These are phyloP conservation scores for Epichloe bromicola DNA, from an alignment of 2,329 filamentous ascomycete genomes.

Conservation along the genomic window DNA sequence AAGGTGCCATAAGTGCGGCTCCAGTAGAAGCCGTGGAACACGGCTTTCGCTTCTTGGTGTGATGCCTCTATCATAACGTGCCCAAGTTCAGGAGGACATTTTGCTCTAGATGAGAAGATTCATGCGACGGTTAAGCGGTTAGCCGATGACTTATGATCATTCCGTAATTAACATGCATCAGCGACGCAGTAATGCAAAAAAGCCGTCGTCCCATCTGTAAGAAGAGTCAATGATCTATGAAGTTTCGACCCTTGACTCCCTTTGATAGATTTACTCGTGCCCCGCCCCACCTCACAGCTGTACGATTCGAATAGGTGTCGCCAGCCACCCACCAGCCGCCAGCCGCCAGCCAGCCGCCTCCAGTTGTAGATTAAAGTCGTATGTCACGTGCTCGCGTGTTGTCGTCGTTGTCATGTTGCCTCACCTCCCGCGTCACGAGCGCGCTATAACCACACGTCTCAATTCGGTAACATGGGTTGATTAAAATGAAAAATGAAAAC, in stretches of 20 bases:
- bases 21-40: constrained; percentile 42
- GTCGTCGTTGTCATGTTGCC: too few species aligned
- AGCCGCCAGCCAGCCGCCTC: background rate
- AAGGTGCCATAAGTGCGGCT: constrained; percentile 40
- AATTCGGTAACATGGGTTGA: background rate
- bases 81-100: background rate
- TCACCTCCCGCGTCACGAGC: background rate
- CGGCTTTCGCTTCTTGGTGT: constrained; percentile 55
- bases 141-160: background rate
- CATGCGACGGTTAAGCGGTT: background rate
- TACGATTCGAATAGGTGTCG: too few species aligned
- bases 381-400: constrained; percentile 2
- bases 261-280: too few species aligned
- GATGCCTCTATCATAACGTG: background rate
- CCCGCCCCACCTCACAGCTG: too few species aligned
- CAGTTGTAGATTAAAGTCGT: too few species aligned
- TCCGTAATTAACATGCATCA: too few species aligned
- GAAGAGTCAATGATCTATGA: background rate
- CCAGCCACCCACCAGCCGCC: too few species aligned
- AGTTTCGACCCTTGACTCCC: too few species aligned
- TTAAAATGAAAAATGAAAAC: constrained; percentile 4
- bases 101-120: background rate
- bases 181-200: background rate
- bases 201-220: background rate
- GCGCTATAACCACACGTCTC: background rate